A percentile compares a stretch with the other conserved stretches of the same genome.
Conservation (phyloP, 2,329 filamentous ascomycete species). For the Lasiodiplodia theobromae region DNA sequence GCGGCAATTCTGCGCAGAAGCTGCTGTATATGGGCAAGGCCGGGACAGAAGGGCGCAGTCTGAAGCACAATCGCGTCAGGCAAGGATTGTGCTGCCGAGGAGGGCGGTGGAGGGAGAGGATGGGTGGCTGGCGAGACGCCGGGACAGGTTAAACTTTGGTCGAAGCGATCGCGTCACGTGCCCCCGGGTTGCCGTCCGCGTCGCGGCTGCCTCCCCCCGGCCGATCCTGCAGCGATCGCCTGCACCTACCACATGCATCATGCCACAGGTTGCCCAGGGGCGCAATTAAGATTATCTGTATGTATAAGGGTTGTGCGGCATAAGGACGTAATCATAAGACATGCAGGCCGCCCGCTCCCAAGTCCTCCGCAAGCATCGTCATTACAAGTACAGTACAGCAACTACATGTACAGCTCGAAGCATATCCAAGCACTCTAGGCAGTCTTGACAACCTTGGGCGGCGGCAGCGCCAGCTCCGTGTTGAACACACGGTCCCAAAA, state of each 20-base stretch:
- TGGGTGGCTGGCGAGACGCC: slow-evolving; percentile 9
- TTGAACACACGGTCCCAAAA: slow-evolving; percentile 97
- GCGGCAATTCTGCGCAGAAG: slow-evolving; percentile 2
- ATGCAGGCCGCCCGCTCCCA: slow-evolving; percentile 8
- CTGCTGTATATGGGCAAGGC: not conserved
- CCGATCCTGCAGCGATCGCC: slow-evolving; percentile 18
- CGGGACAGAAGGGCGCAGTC: not conserved
- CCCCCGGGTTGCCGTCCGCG: not conserved
- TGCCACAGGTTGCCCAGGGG: not conserved
- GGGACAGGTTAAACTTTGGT: slow-evolving; percentile 21
- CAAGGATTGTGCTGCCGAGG: slow-evolving; percentile 10
- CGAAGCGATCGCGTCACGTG: slow-evolving; percentile 11
- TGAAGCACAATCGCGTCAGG: not conserved
- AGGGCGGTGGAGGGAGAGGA: slow-evolving; percentile 13
- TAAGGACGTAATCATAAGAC: slow-evolving; percentile 17
- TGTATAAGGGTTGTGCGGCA: slow-evolving; percentile 12
- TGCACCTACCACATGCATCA: slow-evolving; percentile 10
- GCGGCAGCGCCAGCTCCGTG: slow-evolving; percentile 72
- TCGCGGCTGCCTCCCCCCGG: not conserved
- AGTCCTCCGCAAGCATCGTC: slow-evolving; percentile 10
- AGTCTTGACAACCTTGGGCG: slow-evolving; percentile 59
- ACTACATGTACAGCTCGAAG: slow-evolving; percentile 5
- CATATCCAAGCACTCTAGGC: slow-evolving; percentile 33
- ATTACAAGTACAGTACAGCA: slow-evolving; percentile 30
- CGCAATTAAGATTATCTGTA: slow-evolving; percentile 18